Conservation (phyloP, 1,284 basidiomycete genomes). For the Lignosus rhinocerotis region DNA sequence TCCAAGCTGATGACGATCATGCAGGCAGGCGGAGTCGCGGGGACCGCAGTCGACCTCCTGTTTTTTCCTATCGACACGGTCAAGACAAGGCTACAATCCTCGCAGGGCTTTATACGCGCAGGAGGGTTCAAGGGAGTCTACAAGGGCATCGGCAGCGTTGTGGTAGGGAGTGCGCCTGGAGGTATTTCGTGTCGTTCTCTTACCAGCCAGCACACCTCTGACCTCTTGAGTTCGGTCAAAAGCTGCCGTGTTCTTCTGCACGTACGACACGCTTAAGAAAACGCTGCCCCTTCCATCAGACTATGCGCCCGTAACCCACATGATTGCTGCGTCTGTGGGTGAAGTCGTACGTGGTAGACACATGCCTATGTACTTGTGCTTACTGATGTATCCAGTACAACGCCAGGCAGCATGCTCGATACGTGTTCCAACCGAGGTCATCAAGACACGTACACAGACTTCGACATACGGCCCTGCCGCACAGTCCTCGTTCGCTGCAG, state of each 20-base stretch:
- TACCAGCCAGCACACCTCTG: no score
- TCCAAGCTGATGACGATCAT: background rate
- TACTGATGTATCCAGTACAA: slow-evolving; percentile 27
- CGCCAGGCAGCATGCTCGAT: slow-evolving; percentile 86
- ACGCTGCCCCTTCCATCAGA: slow-evolving; percentile 58
- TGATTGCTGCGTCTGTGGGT: slow-evolving; percentile 78
- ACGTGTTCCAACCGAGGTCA: slow-evolving; percentile 92
- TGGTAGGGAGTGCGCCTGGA: slow-evolving; percentile 94
- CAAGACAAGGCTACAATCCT: slow-evolving; percentile 92
- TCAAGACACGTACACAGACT: slow-evolving; percentile 86
- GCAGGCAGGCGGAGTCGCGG: slow-evolving; percentile 86
- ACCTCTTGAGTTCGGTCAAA: background rate
- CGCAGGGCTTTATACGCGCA: slow-evolving; percentile 82
- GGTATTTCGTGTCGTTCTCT: slow-evolving; percentile 50
- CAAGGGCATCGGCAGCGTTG: slow-evolving; percentile 92
- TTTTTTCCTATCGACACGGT: slow-evolving; percentile 98
- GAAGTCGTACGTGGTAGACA: slow-evolving; percentile 68
- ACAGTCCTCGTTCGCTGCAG: slow-evolving; percentile 46
- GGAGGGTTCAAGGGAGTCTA: slow-evolving; percentile 95
- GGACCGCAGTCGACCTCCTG: slow-evolving; percentile 89
- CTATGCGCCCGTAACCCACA: slow-evolving; percentile 73
- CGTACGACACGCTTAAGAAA: slow-evolving; percentile 89
- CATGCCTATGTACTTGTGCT: slow-evolving; percentile 15
- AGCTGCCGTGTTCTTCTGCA: slow-evolving; percentile 96
- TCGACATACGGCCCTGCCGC: slow-evolving; percentile 61